Conservation (phyloP, 345 rosid species). For the Zanthoxylum bungeanum region DNA sequence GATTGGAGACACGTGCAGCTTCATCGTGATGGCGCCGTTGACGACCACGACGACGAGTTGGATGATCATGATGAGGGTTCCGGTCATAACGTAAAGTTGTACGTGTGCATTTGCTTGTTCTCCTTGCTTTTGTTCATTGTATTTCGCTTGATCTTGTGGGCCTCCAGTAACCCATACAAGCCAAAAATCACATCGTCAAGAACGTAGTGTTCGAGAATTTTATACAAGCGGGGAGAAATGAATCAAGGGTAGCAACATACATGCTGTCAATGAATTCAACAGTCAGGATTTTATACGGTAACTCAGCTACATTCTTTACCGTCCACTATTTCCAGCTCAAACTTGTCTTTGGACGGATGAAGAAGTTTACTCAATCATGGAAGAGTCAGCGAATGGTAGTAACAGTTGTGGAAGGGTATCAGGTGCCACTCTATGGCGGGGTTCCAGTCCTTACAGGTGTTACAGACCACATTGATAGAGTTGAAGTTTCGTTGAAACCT, state of each 20-base stretch:
- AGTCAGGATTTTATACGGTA: conserved; percentile 74
- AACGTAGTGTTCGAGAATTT: conserved; percentile 72
- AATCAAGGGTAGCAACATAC: conserved; percentile 82
- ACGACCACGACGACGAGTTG: too few relatives aligned
- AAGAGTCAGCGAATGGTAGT: conserved; percentile 37
- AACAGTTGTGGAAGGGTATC: conserved; percentile 59
- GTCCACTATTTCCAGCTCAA: conserved; percentile 77
- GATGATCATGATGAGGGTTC: too few relatives aligned
- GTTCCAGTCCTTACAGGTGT: conserved; percentile 39
- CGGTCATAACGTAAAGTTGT: too few relatives aligned
- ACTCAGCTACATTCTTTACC: conserved; percentile 79
- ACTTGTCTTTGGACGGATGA: conserved; percentile 86
- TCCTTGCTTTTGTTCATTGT: too few relatives aligned
- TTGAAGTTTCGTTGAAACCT: conserved; percentile 67
- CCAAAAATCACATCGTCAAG: conserved; percentile 78
- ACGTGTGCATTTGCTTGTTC: too few relatives aligned
- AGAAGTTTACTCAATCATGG: conserved; percentile 71
- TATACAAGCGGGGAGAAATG: conserved; percentile 84
- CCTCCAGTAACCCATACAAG: conserved; percentile 65
- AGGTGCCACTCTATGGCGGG: conserved; percentile 84
- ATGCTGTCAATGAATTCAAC: conserved; percentile 88
- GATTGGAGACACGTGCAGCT: conserved; percentile 57
- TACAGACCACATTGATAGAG: conserved; percentile 29
- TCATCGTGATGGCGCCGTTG: conserved; percentile 25
- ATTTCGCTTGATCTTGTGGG: conserved; percentile 84